Conservation (phyloP, 352 stramenopile species). For the Pythium grandisporangium region DNA sequence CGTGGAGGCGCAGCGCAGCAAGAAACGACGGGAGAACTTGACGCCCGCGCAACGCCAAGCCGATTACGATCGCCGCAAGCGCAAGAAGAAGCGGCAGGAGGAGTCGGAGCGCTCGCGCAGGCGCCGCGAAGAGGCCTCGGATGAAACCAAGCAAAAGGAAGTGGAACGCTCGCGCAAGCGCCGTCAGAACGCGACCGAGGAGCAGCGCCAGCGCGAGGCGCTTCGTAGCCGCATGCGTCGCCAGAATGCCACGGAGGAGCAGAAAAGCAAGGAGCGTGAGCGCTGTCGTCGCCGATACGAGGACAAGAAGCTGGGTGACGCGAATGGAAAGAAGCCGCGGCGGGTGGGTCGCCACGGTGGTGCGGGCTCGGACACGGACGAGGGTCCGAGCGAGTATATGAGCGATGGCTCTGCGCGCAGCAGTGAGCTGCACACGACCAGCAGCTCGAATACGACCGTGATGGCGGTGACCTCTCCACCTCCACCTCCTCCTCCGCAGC, state of each 20-base stretch:
- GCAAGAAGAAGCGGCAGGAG: slow-evolving; percentile 40
- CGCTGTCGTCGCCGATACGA: slow-evolving; percentile 63
- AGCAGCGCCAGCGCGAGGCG: slow-evolving; percentile 53
- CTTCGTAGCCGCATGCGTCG: slow-evolving; percentile 41
- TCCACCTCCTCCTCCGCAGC: no score
- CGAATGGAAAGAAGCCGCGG: no score
- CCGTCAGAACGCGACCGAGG: slow-evolving; percentile 50
- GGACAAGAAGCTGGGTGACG: no score
- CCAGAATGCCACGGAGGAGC: slow-evolving; percentile 51
- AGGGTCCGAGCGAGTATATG: background rate
- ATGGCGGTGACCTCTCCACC: no score
- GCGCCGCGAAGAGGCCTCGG: slow-evolving; percentile 32
- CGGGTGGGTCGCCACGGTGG: no score
- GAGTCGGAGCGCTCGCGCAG: slow-evolving; percentile 37
- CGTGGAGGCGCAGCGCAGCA: slow-evolving; percentile 48
- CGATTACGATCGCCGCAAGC: slow-evolving; percentile 48
- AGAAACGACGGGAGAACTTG: slow-evolving; percentile 41
- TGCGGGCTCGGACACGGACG: no score
- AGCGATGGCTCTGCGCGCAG: background rate
- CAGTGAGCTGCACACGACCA: no score
- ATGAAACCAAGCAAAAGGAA: slow-evolving; percentile 37
- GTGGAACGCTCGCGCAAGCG: slow-evolving; percentile 46
- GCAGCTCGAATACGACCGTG: no score
- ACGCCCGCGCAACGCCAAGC: slow-evolving; percentile 56
- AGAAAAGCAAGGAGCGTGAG: slow-evolving; percentile 48